Percentiles rank a stretch among this genome's conserved stretches.
Conservation (phyloP, 441 rosid genomes). For the Bocquillonia castaneifolia region DNA sequence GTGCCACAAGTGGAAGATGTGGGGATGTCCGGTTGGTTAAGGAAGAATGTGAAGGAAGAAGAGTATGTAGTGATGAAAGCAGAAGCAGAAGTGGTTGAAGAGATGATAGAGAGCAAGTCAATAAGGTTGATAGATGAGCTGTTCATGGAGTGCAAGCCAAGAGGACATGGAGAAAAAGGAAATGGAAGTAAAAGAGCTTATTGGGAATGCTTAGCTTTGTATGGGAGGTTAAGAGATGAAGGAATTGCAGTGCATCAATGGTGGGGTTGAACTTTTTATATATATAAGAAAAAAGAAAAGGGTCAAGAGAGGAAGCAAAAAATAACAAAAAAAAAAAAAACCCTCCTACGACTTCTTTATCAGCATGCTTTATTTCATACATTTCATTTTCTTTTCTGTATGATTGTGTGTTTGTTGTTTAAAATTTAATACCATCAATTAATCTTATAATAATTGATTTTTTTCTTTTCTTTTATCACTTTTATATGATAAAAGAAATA, state of each 20-base stretch:
- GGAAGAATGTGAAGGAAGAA: slow-evolving; percentile 48
- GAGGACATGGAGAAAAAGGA: slow-evolving; percentile 29
- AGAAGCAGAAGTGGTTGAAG: slow-evolving; percentile 70
- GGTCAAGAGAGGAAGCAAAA: not conserved
- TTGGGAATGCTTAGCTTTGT: slow-evolving; percentile 75
- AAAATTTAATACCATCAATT: not conserved
- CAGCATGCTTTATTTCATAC: not conserved
- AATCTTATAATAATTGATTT: too few relatives aligned
- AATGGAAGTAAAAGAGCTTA: slow-evolving; percentile 48
- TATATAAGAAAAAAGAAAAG: not conserved
- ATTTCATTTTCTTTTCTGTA: not conserved
- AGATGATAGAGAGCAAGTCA: slow-evolving; percentile 53
- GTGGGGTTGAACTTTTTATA: slow-evolving; percentile 51
- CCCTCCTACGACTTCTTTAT: too few relatives aligned
- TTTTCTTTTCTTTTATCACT: not conserved
- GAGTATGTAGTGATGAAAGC: slow-evolving; percentile 86
- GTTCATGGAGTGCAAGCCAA: slow-evolving; percentile 74
- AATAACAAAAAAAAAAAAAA: not conserved
- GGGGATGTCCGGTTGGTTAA: slow-evolving; percentile 64
- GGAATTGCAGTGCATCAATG: slow-evolving; percentile 81
- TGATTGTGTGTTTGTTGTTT: not conserved
- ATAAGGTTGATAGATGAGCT: slow-evolving; percentile 68
- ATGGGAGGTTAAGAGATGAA: slow-evolving; percentile 63
- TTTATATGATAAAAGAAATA: not conserved
- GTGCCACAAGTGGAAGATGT: slow-evolving; percentile 29